These are phyloP conservation scores for Nothophytophthora sp. DNA, from an alignment of 352 stramenopile genomes.

Conservation along the genomic window DNA sequence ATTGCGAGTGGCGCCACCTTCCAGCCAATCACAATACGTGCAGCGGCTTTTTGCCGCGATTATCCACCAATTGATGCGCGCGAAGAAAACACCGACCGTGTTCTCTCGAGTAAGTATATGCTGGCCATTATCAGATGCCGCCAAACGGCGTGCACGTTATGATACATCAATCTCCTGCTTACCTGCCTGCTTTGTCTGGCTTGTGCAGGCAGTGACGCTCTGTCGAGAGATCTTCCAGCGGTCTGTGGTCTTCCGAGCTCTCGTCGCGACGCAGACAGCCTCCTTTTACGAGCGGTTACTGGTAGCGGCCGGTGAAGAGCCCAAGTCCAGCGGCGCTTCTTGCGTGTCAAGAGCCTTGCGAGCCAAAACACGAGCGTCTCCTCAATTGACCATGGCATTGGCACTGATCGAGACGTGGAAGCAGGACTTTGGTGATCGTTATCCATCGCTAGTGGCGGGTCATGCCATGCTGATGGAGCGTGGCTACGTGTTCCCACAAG, in stretches of 20 bases:
- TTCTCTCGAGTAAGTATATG: constrained; percentile 18
- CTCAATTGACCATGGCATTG: constrained; percentile 34
- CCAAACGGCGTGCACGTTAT: neutral
- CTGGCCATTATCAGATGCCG: too few relatives aligned
- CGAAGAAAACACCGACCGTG: constrained; percentile 8
- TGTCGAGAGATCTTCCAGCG: constrained; percentile 62
- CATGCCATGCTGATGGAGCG: constrained; percentile 43
- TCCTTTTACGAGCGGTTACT: constrained; percentile 57
- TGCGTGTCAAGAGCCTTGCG: constrained; percentile 23
- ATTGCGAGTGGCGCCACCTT: constrained; percentile 22
- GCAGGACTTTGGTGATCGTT: constrained; percentile 53
- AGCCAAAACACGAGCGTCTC: constrained; percentile 12
- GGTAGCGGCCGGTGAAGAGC: constrained; percentile 38
- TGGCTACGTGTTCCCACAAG: constrained; percentile 57
- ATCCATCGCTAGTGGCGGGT: constrained; percentile 57
- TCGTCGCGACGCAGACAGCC: constrained; percentile 38
- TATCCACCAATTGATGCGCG: constrained; percentile 24
- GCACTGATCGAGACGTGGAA: constrained; percentile 64
- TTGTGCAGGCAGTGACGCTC: constrained; percentile 31
- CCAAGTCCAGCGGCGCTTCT: constrained; percentile 11
- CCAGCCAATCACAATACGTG: constrained; percentile 31
- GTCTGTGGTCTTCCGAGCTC: constrained; percentile 48
- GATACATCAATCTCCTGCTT: neutral
- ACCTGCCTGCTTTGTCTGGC: neutral
- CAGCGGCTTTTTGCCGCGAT: constrained; percentile 15